These are phyloP conservation scores for Phytophthora hybrid DNA, from an alignment of 352 stramenopile species.

Conservation along the genomic window DNA sequence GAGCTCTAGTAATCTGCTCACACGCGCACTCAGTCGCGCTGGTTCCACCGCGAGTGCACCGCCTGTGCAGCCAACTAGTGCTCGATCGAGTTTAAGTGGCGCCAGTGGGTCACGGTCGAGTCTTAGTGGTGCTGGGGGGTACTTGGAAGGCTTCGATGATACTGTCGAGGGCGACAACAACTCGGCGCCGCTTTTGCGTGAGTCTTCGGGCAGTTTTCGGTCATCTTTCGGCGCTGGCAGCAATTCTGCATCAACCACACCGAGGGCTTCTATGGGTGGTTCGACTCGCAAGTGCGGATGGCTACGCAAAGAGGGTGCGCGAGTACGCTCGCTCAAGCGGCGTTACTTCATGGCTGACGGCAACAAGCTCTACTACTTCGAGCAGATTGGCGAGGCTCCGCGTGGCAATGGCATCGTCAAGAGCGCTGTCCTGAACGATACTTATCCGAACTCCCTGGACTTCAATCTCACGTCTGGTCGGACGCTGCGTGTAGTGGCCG, in stretches of 20 bases:
- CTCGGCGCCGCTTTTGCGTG: conserved; percentile 15
- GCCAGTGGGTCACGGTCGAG: conserved; percentile 21
- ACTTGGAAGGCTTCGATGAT: conserved; percentile 78
- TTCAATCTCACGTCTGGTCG: conserved; percentile 66
- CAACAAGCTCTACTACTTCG: conserved; percentile 66
- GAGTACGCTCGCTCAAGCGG: conserved; percentile 77
- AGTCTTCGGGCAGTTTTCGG: conserved; percentile 20
- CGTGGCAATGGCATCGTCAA: conserved; percentile 67
- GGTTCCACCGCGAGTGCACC: conserved; percentile 34
- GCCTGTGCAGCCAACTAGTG: conserved; percentile 19
- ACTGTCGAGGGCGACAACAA: conserved; percentile 61
- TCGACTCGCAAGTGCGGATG: conserved; percentile 67
- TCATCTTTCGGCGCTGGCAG: conserved; percentile 20
- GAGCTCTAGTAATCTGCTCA: conserved; percentile 38
- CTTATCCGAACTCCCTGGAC: conserved; percentile 72
- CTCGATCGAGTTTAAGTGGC: conserved; percentile 19
- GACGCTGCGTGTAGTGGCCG: conserved; percentile 68
- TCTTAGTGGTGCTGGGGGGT: conserved; percentile 31
- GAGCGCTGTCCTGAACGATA: conserved; percentile 53
- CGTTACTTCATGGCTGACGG: conserved; percentile 79
- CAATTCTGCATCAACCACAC: conserved; percentile 22
- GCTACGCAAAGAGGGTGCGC: conserved; percentile 81
- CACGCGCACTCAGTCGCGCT: conserved; percentile 43
- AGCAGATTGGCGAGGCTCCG: conserved; percentile 61
- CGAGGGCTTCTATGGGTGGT: conserved; percentile 22